These are phyloP conservation scores for Calonectria leucothoes DNA, from an alignment of 2,329 filamentous ascomycete genomes.

Conservation along the genomic window DNA sequence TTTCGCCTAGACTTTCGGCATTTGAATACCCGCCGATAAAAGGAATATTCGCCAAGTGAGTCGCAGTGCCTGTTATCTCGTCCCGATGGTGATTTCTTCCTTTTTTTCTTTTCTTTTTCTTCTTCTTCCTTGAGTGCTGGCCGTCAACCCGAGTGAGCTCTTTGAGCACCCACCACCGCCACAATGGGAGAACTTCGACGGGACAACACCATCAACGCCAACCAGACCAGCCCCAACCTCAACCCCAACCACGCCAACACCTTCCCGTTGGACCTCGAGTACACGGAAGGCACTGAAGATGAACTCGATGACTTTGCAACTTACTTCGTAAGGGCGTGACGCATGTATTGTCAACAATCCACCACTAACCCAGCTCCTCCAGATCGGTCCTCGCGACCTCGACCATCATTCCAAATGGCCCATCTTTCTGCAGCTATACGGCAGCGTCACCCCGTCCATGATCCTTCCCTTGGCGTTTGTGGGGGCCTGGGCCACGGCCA, in stretches of 20 bases:
- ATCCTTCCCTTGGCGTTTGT: conserved; percentile 74
- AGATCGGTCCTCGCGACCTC: conserved; percentile 71
- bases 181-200: neutral
- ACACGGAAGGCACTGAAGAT: neutral
- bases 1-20: neutral
- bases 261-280: neutral
- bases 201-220: neutral
- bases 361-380: neutral
- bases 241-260: too few species aligned
- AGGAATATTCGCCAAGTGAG: neutral
- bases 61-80: neutral
- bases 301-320: neutral
- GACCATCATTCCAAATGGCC: conserved; percentile 80
- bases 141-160: neutral
- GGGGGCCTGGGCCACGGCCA: conserved; percentile 71
- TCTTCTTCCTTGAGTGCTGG: neutral
- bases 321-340: neutral
- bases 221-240: too few species aligned
- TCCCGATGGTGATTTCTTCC: neutral
- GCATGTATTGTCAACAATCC: neutral
- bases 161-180: neutral
- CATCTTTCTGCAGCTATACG: conserved; percentile 78
- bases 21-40: neutral
- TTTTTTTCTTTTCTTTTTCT: too few species aligned
- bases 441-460: conserved; percentile 78